Base-by-base conservation (phyloP, 2,329 filamentous ascomycete species). In the Talaromyces amestolkiae region DNA sequence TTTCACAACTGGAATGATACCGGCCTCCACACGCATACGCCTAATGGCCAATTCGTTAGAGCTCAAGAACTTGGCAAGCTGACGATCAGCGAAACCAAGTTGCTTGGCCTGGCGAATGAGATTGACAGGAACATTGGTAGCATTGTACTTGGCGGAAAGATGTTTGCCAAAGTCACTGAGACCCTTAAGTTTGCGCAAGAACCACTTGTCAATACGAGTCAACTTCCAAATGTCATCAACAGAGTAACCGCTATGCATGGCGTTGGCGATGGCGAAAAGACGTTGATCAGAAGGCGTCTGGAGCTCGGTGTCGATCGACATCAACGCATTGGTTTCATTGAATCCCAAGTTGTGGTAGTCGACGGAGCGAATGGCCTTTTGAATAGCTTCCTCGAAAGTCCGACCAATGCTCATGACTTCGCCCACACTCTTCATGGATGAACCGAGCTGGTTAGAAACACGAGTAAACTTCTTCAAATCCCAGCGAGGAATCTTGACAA, bases 191-290 rank as follows among this genome's bases (percentile, higher is more conserved):
- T 92, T 93, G 79, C 87, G 89, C 70, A 99, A 82, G 84, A 98
- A 99, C 95, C 95, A 99, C 80, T 96, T 97, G 82, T 98, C 95
- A 72, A 99, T 99, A 82, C 94, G 93, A 74, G 95, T 99, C 83
- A 98, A 85, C 77, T 97, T 91, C 93, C 93, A 97, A 76, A 99
- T 97, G 81, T 96, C 95, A 75, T 98, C 91, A 41, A 98, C 93
- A 3, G 88, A 90, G 81, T 98, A 99, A 37, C 94, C 95, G 65
- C 90, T 84, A 76, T 93, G 88, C 94, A 99, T 98, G 49, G 95
- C 95, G 74, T 99, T 98, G 70, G 95, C 95, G 72, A 99, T 96
- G 66, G 95, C 95, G 74, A 99, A 98, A 66, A 98, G 86, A 73
- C 95, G 91, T 83, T 98, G 95, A 75, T 99, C 95, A 15, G 95